phyloP scores from a whole-genome alignment of 2,329 filamentous ascomycete genomes.

The Botryosphaeria dothidea region DNA sequence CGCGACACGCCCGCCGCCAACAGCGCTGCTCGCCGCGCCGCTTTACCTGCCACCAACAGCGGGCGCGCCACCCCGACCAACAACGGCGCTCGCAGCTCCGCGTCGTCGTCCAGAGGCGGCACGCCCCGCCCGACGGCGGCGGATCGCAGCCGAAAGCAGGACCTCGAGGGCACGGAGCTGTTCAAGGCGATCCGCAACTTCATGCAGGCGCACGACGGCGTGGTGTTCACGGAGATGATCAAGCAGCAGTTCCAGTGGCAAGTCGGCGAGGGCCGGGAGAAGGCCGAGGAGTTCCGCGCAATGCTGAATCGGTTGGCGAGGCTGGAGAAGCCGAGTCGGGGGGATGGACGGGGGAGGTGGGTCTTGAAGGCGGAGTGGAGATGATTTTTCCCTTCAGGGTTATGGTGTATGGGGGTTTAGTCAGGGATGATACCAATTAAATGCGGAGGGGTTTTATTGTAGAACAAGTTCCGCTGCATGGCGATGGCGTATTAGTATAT shows the following conservation, averaged over 20 bases:
- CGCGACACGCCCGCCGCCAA: slow-evolving; percentile 20
- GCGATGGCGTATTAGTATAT: too few relatives aligned
- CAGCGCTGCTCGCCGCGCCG: slow-evolving; percentile 3
- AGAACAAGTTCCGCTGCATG: too few relatives aligned
- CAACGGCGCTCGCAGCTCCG: slow-evolving; percentile 27
- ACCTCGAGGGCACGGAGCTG: slow-evolving; percentile 45
- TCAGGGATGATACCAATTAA: too few relatives aligned
- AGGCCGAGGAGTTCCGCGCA: slow-evolving; percentile 34
- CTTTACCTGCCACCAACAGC: slow-evolving; percentile 17
- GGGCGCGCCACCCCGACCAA: neutral
- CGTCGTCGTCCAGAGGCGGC: slow-evolving; percentile 30
- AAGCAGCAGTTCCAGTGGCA: slow-evolving; percentile 72
- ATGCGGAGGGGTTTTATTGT: too few relatives aligned
- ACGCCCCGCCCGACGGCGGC: slow-evolving; percentile 26
- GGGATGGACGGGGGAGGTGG: slow-evolving; percentile 70
- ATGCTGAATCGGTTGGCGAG: slow-evolving; percentile 68
- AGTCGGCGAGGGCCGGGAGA: neutral
- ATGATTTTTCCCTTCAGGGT: neutral
- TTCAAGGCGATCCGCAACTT: slow-evolving; percentile 69
- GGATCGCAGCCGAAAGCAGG: slow-evolving; percentile 14
- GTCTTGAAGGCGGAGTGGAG: slow-evolving; percentile 59
- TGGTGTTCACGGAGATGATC: slow-evolving; percentile 78
- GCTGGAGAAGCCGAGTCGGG: slow-evolving; percentile 74
- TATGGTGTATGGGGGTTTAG: too few relatives aligned
- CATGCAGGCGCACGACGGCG: slow-evolving; percentile 74